Conservation (phyloP, 257 asterid genomes). For the Jaltomata sinuosa region DNA sequence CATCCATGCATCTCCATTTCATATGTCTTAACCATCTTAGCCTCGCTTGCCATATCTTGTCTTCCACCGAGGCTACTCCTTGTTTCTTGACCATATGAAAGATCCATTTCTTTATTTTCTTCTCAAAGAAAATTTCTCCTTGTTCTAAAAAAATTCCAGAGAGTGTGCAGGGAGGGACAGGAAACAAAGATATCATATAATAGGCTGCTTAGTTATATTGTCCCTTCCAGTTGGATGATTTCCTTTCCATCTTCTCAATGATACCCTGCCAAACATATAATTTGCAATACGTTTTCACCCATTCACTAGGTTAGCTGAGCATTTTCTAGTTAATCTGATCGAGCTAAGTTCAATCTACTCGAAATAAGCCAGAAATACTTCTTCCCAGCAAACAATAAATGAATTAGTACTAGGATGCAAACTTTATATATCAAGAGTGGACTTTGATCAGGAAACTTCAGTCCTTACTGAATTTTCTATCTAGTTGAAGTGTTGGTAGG, state of each 20-base stretch:
- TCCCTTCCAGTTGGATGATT: too few species aligned
- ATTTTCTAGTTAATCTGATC: background rate
- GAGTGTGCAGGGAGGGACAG: too few species aligned
- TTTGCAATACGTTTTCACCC: background rate
- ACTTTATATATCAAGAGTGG: background rate
- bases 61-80: too few species aligned
- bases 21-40: too few species aligned
- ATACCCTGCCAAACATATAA: background rate
- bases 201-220: too few species aligned
- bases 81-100: too few species aligned
- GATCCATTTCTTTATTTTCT: too few species aligned
- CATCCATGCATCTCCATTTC: too few species aligned
- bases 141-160: too few species aligned
- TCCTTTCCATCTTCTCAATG: background rate
- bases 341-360: background rate
- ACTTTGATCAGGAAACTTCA: background rate
- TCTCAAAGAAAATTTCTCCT: too few species aligned
- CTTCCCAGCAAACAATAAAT: background rate
- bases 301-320: background rate
- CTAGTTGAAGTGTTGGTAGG: background rate
- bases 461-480: background rate
- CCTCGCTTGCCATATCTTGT: too few species aligned
- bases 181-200: too few species aligned
- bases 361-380: background rate
- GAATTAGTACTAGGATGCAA: background rate